Conservation (phyloP, 2,329 filamentous ascomycete genomes). For the Ascosphaera pollenicola region DNA sequence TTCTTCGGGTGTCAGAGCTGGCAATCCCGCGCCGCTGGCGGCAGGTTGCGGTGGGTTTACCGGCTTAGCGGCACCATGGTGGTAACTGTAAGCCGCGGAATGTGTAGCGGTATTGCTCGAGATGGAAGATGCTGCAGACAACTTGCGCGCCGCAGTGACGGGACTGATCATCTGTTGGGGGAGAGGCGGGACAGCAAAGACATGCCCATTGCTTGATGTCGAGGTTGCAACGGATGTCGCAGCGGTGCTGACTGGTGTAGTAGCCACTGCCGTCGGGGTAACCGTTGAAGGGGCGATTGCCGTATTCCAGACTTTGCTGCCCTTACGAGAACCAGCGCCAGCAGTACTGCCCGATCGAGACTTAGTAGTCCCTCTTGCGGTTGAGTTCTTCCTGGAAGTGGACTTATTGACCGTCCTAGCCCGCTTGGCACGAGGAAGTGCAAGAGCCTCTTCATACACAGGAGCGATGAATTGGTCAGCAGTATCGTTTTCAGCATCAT, state of each 20-base stretch:
- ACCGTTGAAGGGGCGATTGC: conserved; percentile 8
- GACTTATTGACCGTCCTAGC: conserved; percentile 24
- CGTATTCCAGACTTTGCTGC: conserved; percentile 5
- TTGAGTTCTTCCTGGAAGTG: conserved; percentile 11
- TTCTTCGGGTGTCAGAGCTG: conserved; percentile 30
- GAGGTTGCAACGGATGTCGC: conserved; percentile 5
- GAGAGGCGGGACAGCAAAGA: conserved; percentile 33
- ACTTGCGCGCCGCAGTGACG: conserved; percentile 31
- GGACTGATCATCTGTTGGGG: conserved; percentile 11
- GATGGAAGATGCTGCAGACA: conserved; percentile 25
- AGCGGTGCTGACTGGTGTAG: conserved; percentile 19
- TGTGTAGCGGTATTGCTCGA: conserved; percentile 40
- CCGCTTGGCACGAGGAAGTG: conserved; percentile 27
- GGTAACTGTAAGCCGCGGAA: conserved; percentile 15
- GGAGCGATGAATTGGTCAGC: conserved; percentile 7
- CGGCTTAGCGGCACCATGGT: too few species aligned
- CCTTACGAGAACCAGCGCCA: conserved; percentile 4
- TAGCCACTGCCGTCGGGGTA: conserved; percentile 7
- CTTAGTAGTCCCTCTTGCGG: conserved; percentile 8
- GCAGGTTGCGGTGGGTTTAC: too few species aligned
- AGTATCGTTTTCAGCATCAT: conserved; percentile 19
- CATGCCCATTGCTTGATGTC: conserved; percentile 5
- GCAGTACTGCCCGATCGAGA: not conserved
- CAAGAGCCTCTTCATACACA: conserved; percentile 12
- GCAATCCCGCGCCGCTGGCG: too few species aligned